Evolutionary conservation across 257 asterid genomes (phyloP), one percentile per base, ranked within the genome.

Genomic region (Nyctanthes arbortristis): DNA sequence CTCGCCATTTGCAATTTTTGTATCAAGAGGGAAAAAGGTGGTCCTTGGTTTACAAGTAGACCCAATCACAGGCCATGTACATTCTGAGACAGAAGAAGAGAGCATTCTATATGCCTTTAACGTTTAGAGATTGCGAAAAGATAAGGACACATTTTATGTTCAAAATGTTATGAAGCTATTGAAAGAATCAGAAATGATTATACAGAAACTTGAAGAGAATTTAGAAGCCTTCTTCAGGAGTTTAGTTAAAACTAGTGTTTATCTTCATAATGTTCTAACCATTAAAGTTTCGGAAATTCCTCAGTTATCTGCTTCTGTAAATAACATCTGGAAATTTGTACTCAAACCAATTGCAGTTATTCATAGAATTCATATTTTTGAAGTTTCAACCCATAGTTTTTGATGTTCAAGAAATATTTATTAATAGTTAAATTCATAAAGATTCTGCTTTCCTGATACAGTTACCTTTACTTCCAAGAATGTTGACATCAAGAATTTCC

Each of bases 191-290:
- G 68, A 63, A 43, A 7, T 7, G 33, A 24, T 33, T 16, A 45
- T 68, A 6, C 62, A 55, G n/a, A 74, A 74, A n/a, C n/a, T n/a
- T n/a, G n/a, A n/a, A n/a, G n/a, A n/a, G n/a, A n/a, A n/a, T n/a
- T n/a, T n/a, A n/a, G n/a, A n/a, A n/a, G n/a, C n/a, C n/a, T n/a
- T n/a, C n/a, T n/a, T n/a, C n/a, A n/a, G n/a, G n/a, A n/a, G n/a
- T n/a, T n/a, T n/a, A n/a, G n/a, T n/a, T n/a, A n/a, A n/a, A n/a
- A n/a, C n/a, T n/a, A n/a, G n/a, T 35, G 75, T 36, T 31, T 36
- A 69, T 22, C 66, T 68, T 4, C 79, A 68, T 16, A 74, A 61
- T 62, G 52, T 36, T 68, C 75, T 77, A 74, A 70, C 40, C 72
- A 68, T 11, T 81, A 74, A 45, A 7, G 7, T 33, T 9, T 13